These are phyloP conservation scores for Ophiostoma novo-ulmi DNA, from an alignment of 2,329 filamentous ascomycete species.

Conservation along the genomic window DNA sequence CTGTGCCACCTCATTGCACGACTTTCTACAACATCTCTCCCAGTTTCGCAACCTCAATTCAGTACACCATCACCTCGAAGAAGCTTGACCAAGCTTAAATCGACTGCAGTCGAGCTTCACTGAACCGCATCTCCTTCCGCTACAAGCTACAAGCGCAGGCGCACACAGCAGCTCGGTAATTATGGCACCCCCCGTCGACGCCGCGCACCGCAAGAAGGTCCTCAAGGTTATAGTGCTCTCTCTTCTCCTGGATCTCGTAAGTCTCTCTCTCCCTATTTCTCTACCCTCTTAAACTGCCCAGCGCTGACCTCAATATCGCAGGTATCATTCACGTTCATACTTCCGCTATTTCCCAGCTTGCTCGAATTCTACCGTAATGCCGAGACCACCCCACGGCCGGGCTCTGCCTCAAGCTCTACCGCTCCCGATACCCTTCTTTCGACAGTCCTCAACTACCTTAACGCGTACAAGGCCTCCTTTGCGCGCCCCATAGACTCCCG, in stretches of 20 bases:
- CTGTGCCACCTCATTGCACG: background rate
- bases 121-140: background rate
- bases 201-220: slow-evolving; percentile 67
- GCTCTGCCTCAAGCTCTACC: slow-evolving; percentile 29
- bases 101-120: background rate
- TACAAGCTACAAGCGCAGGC: background rate
- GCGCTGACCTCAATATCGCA: slow-evolving; percentile 36
- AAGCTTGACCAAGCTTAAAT: background rate
- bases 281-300: background rate
- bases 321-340: slow-evolving; percentile 98
- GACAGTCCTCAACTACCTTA: slow-evolving; percentile 73
- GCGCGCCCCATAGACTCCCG: slow-evolving; percentile 87
- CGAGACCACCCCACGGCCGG: slow-evolving; percentile 54
- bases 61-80: background rate
- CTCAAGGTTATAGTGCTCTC: slow-evolving; percentile 85
- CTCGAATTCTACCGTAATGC: slow-evolving; percentile 92
- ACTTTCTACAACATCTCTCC: background rate
- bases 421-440: slow-evolving; percentile 64
- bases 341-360: slow-evolving; percentile 90
- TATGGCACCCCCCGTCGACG: slow-evolving; percentile 45
- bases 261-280: slow-evolving; percentile 30
- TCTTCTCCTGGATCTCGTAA: slow-evolving; percentile 80
- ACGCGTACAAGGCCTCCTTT: slow-evolving; percentile 92
- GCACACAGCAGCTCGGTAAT: background rate
- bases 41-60: background rate